A percentile compares a stretch with the other conserved stretches of the same genome.
These are phyloP conservation scores for Phytomonas serpens DNA, from an alignment of 208 protist genomes.

Conservation along the genomic window DNA sequence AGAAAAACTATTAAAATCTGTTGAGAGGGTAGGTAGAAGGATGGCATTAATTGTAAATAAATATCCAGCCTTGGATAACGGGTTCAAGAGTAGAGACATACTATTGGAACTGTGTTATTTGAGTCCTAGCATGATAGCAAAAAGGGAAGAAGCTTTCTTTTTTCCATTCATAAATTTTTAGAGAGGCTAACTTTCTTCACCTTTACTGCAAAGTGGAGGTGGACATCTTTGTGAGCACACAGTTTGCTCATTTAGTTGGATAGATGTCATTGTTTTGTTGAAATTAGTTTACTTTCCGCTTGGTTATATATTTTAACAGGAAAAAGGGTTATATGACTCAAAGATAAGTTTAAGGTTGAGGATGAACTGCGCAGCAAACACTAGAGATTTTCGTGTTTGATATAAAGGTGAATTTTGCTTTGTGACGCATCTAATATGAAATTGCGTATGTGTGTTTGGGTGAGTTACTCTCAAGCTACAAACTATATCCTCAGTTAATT, in stretches of 20 bases:
- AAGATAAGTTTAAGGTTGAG: not conserved
- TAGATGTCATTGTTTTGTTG: not conserved
- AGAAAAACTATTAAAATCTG: not conserved
- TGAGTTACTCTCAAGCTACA: not conserved
- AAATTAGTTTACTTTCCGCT: not conserved
- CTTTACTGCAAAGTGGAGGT: not conserved
- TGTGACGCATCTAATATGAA: not conserved
- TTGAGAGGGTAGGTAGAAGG: not conserved
- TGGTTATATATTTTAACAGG: not conserved
- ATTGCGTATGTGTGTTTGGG: conserved; percentile 10
- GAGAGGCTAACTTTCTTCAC: not conserved
- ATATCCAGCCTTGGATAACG: not conserved
- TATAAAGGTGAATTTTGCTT: not conserved
- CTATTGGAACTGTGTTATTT: not conserved
- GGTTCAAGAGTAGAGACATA: not conserved
- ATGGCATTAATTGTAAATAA: not conserved
- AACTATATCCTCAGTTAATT: not conserved
- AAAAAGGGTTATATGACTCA: not conserved
- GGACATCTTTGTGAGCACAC: not conserved
- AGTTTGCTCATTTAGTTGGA: not conserved
- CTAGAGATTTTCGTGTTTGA: not conserved
- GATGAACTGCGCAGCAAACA: not conserved
- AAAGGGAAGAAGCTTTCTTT: not conserved
- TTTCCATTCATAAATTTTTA: not conserved
- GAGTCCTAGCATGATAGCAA: not conserved